Evolutionary conservation across 192 early-diverging fungal species (phyloP), one percentile per base, ranked within the genome.

Genomic region (Ambispora gerdemannii): DNA sequence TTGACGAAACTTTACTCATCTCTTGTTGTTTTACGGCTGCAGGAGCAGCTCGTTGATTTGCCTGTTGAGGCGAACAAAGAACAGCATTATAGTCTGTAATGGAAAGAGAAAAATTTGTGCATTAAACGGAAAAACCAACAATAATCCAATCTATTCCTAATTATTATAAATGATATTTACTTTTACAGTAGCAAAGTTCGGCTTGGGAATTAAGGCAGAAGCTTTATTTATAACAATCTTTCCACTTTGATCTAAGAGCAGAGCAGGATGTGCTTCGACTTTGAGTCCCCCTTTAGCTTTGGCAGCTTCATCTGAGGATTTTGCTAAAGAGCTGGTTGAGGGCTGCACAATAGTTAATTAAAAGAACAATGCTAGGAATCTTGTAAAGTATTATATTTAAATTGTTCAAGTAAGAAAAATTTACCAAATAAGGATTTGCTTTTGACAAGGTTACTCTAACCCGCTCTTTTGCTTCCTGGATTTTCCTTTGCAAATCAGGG

Each of bases 21-120:
- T 75, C 68, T n/a, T n/a, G n/a, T 72, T 85, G 78, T 71, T 83
- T 68, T 36, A 75, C 51, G 61, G 78, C 75, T 43, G 78, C 63
- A 3, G 79, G 71, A 25, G 71, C 35, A 8, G 75, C 38, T 13
- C 85, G 85, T 80, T 91, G 88, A 74, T 88, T 92, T 24, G 89
- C 91, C 74, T 90, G 86, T 32, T 81, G 70, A 11, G 84, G 13
- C 11, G 50, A 71, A 75, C 50, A 58, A 55, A 15, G 4, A 43
- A 49, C 31, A 33, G 27, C 8, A 60, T 66, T 27, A 68, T 27
- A n/a, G 47, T 68, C 22, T 51, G 17, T 35, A 28, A 77, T 32
- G 25, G 27, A 69, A 34, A 11, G 30, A 33, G 31, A 17, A 53
- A 31, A 19, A 22, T 36, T 34, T 62, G 71, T 51, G 71, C 52